Evolutionary conservation across 2,329 filamentous ascomycete species (phyloP).

Genomic region (Penicillium sp.): DNA sequence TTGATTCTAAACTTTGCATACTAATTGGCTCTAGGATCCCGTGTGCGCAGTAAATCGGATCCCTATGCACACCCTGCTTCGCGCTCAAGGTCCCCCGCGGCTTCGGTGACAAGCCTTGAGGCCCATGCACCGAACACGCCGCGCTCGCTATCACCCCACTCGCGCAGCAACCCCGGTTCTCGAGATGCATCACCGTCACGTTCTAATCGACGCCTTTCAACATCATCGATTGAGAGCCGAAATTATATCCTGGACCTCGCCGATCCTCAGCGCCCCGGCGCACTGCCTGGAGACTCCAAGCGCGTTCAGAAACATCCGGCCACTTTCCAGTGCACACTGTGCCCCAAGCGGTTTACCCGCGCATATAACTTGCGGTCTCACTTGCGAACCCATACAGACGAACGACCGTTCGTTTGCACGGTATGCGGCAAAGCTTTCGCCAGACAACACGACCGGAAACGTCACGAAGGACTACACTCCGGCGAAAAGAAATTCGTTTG

Average conservation of each 20-base stretch:
- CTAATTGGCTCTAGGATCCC: constrained; percentile 46
- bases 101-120: constrained; percentile 32
- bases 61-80: constrained; percentile 52
- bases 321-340: constrained; percentile 91
- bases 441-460: constrained; percentile 93
- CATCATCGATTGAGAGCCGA: constrained; percentile 54
- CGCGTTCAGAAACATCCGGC: constrained; percentile 97
- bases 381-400: constrained; percentile 92
- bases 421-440: constrained; percentile 97
- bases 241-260: constrained; percentile 88
- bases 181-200: constrained; percentile 46
- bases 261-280: constrained; percentile 77
- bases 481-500: constrained; percentile 99
- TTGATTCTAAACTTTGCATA: neutral
- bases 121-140: constrained; percentile 32
- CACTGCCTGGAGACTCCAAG: constrained; percentile 62
- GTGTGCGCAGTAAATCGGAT: constrained; percentile 61
- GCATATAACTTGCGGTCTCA: constrained; percentile 97
- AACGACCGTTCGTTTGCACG: constrained; percentile 94
- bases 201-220: constrained; percentile 45
- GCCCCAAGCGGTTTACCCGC: constrained; percentile 91
- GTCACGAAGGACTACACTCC: constrained; percentile 92
- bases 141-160: constrained; percentile 46
- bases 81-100: constrained; percentile 37
- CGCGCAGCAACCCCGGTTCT: constrained; percentile 42